A percentile compares a stretch with the other conserved stretches of the same genome.
Conservation (phyloP, 1,139 yeast genomes). For the Scheffersomyces illinoinensis region DNA sequence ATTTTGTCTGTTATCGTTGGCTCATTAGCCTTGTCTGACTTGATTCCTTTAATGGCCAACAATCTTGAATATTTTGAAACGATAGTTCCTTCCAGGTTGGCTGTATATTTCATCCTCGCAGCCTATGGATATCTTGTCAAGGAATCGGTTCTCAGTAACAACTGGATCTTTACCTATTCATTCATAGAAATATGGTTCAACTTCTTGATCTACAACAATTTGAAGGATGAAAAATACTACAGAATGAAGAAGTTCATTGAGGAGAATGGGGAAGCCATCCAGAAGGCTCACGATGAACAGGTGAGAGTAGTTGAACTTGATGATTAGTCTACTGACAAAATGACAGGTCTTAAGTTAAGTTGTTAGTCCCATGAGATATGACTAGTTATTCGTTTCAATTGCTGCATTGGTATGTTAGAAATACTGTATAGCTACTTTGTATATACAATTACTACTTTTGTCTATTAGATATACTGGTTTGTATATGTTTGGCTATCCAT, state of each 20-base stretch:
- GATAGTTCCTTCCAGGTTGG: constrained; percentile 66
- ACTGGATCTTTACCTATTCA: constrained; percentile 60
- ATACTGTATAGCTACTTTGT: background rate
- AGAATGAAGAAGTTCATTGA: constrained; percentile 41
- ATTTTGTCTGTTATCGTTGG: constrained; percentile 46
- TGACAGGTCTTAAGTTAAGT: background rate
- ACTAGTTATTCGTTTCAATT: background rate
- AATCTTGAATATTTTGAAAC: constrained; percentile 62
- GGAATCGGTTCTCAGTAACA: constrained; percentile 54
- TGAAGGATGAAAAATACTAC: constrained; percentile 61
- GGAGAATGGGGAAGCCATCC: constrained; percentile 35
- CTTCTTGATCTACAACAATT: constrained; percentile 59
- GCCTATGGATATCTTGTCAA: constrained; percentile 43
- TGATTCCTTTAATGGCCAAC: constrained; percentile 58
- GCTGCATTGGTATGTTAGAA: background rate
- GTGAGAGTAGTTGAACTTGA: constrained; percentile 27
- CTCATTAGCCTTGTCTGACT: constrained; percentile 50
- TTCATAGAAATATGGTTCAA: constrained; percentile 74
- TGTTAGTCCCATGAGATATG: background rate
- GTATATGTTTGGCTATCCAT: constrained; percentile 10
- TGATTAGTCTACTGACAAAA: constrained; percentile 4
- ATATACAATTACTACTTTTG: background rate
- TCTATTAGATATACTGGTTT: background rate
- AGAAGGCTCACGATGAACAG: constrained; percentile 28
- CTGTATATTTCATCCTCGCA: constrained; percentile 54